Base-by-base conservation (phyloP, 192 early-diverging fungal genomes). In the Linnemannia zychae region DNA sequence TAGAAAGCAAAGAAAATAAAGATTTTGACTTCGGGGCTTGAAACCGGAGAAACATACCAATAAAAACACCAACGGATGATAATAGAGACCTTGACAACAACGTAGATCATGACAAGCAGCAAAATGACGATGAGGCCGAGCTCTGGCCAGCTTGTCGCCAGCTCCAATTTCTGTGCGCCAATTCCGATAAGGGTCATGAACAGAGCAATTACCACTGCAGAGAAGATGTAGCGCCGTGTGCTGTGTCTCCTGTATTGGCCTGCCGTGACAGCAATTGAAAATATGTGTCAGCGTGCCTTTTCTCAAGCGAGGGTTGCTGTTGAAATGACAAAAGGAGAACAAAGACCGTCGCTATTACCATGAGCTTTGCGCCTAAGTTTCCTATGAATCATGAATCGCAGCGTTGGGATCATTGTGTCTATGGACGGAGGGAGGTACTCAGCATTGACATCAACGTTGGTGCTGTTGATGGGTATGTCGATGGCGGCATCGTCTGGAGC, bases 31-130 rank as follows among this genome's bases (percentile, higher is more conserved):
- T 40, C 0, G 17, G 28, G 3, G 24, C 44, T 6, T 47, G 69
- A 20, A 13, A 2, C 44, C 24, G 20, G 3, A 52, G 15, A 28
- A 31, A 16, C 44, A 69, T 76, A 85, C 87, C 87, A 88, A 49
- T 88, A 88, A 52, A 88, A 88, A 37, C 87, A 88, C 87, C 82
- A 88, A 15, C 82, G 82, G 38, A 88, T 75, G 24, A 88, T 46
- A 22, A 85, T 85, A 36, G 77, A 85, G 68, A 85, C 83, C 69
- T 85, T 85, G 74, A 85, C 83, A 1, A 85, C 83, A 40, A 85
- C 20, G 49, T 85, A 85, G 37, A 79, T 71, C 83, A 85, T 85
- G 65, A 73, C 49, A 16, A 85, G 9, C 33, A 85, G 69, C 3
- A 85, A 31, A 31, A 76, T 12, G 47, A 79, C 74, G 12, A 85